Conservation (phyloP, 768 basidiomycete species). For the Gelatoporia subvermispora region DNA sequence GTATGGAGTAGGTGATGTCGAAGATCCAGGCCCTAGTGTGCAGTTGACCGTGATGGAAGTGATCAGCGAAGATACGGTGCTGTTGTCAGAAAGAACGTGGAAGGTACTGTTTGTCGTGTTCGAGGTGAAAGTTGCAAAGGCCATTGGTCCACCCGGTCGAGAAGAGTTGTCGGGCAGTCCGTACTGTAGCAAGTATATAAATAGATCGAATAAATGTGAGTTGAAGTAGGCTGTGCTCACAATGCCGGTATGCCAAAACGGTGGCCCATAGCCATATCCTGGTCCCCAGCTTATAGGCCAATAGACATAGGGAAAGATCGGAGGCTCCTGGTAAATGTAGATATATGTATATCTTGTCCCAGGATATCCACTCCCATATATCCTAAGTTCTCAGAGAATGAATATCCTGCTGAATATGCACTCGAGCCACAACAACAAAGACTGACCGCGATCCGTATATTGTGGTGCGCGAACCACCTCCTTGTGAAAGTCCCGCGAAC, state of each 20-base stretch:
- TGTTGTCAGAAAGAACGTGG: constrained; percentile 30
- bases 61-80: constrained; percentile 28
- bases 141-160: constrained; percentile 30
- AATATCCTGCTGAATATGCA: neutral
- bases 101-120: constrained; percentile 25
- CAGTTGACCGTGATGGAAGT: constrained; percentile 25
- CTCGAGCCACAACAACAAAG: neutral
- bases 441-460: constrained; percentile 21
- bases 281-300: constrained; percentile 22
- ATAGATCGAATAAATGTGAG: neutral
- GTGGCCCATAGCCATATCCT: neutral
- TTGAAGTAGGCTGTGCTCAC: constrained; percentile 5
- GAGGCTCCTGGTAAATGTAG: constrained; percentile 7
- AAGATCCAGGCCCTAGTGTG: constrained; percentile 24
- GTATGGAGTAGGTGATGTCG: constrained; percentile 24
- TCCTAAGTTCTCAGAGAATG: constrained; percentile 4
- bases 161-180: constrained; percentile 29
- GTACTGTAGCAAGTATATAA: constrained; percentile 21
- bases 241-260: constrained; percentile 15
- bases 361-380: constrained; percentile 26
- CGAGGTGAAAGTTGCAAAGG: constrained; percentile 23
- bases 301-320: constrained; percentile 21
- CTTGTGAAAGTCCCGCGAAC: constrained; percentile 20
- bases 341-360: constrained; percentile 1
- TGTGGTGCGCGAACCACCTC: constrained; percentile 18